Base-by-base conservation (phyloP, 108 stramenopile species). In the Pseudonitzschia multiseries region DNA sequence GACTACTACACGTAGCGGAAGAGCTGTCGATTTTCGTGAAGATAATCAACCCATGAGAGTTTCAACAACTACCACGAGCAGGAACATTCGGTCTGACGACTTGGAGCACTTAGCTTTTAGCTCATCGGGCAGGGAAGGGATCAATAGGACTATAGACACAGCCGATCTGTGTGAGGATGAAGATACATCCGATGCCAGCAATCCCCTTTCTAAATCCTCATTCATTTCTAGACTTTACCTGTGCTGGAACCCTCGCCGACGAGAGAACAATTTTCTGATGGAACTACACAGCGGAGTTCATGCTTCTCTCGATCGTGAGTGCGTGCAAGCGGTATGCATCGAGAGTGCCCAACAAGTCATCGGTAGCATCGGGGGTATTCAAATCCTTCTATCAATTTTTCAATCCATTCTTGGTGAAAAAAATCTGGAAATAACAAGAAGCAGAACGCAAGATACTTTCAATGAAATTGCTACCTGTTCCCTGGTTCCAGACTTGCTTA, bases 161-260 rank as follows among this genome's bases (percentile, higher is more conserved):
- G 28, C 74, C 5, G 77, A 78, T 32, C 56, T 84, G 0, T 69
- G 54, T 31, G 81, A 78, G 24, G 65, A 64, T n/a, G 76, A 76
- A 21, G 70, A 77, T 40, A 0, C 24, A 42, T 44, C 29, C 22
- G 61, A 20, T 8, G 61, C 20, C 32, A 46, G 18, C 42, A 56
- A 63, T 27, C 70, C 68, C 18, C 74, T 56, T 75, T 77, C 56
- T 43, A 76, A 31, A 24, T 21, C 76, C 51, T 61, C 70, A 14
- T 93, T 93, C 50, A 76, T 62, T 0, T 86, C 88, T 3, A 86
- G 89, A 51, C 64, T 93, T 1, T 86, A 86, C 64, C 20, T 89
- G 21, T 84, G 87, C 8, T 93, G 89, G 92, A 82, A 93, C 76
- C 92, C 92, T 24, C 54, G 61, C 21, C 82, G 89, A 32, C 65